phyloP scores from a whole-genome alignment of 345 rosid species.

The Rhizophora mangle region DNA sequence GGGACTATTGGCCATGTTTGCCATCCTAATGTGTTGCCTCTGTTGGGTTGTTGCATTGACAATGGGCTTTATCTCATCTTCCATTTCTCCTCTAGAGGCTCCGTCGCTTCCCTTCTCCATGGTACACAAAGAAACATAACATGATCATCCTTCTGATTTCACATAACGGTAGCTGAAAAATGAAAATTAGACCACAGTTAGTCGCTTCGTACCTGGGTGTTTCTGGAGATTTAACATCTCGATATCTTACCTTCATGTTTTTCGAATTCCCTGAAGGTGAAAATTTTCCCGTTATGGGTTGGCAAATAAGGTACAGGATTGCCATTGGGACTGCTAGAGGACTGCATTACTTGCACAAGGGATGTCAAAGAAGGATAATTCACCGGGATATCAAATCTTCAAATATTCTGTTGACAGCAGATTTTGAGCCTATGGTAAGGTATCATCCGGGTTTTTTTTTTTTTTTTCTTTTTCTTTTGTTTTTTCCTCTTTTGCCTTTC shows the following conservation, averaged over 20 bases:
- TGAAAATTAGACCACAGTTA: background rate
- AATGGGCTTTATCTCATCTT: constrained; percentile 85
- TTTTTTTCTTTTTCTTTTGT: background rate
- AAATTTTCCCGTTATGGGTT: constrained; percentile 47
- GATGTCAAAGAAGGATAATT: constrained; percentile 83
- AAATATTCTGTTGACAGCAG: constrained; percentile 68
- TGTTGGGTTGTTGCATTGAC: constrained; percentile 82
- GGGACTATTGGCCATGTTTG: constrained; percentile 90
- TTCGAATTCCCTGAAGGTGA: constrained; percentile 37
- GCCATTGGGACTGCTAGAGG: constrained; percentile 85
- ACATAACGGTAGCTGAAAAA: no score
- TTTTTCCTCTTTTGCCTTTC: background rate
- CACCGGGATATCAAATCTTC: constrained; percentile 93
- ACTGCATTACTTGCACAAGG: constrained; percentile 79
- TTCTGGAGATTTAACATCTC: background rate
- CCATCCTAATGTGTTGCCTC: constrained; percentile 72
- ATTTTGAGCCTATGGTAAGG: constrained; percentile 70
- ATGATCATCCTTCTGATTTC: no score
- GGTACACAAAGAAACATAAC: constrained; percentile 35
- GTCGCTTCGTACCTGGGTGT: constrained; percentile 12
- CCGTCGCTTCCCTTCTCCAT: constrained; percentile 86
- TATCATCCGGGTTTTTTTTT: constrained; percentile 7
- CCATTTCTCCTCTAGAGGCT: constrained; percentile 76
- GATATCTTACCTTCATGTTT: background rate
- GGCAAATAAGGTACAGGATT: constrained; percentile 73